Conservation (phyloP, 495 filamentous ascomycete species). For the Articulospora tetracladia region DNA sequence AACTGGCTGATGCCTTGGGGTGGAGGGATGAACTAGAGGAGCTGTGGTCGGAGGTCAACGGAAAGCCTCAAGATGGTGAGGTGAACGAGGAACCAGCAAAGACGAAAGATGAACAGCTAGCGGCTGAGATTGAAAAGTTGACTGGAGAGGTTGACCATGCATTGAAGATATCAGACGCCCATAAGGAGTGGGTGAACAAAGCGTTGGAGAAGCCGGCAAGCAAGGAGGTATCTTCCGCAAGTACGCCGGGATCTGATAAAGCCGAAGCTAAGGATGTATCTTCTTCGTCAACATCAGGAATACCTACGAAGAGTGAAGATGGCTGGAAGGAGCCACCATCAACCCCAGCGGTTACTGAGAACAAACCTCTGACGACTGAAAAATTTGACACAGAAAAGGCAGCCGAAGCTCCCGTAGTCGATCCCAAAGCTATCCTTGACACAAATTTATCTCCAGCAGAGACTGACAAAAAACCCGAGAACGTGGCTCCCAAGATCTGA, state of each 20-base stretch:
- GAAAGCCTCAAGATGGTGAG: slow-evolving; percentile 33
- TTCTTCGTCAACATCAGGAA: not conserved
- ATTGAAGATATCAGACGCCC: slow-evolving; percentile 42
- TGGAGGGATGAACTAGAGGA: slow-evolving; percentile 84
- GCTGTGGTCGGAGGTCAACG: slow-evolving; percentile 56
- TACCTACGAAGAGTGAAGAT: not conserved
- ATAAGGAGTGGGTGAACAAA: slow-evolving; percentile 38
- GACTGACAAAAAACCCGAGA: not conserved
- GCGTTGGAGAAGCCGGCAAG: slow-evolving; percentile 25
- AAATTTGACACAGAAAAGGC: not conserved
- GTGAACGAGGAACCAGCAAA: slow-evolving; percentile 23
- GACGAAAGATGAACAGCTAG: slow-evolving; percentile 49
- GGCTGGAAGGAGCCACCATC: slow-evolving; percentile 4
- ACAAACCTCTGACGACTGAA: slow-evolving; percentile 9
- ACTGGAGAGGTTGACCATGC: slow-evolving; percentile 50
- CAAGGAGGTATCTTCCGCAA: not conserved
- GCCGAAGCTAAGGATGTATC: not conserved
- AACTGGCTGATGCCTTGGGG: slow-evolving; percentile 74
- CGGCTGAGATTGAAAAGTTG: slow-evolving; percentile 49
- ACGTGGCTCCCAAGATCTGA: not conserved
- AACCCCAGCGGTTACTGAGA: slow-evolving; percentile 4
- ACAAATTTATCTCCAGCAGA: slow-evolving; percentile 14
- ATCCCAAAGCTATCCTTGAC: slow-evolving; percentile 14
- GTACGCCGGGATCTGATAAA: not conserved
- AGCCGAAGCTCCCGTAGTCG: not conserved